Conservation (phyloP, 2,329 filamentous ascomycete genomes). For the Ploettnerulaceae sp. region DNA sequence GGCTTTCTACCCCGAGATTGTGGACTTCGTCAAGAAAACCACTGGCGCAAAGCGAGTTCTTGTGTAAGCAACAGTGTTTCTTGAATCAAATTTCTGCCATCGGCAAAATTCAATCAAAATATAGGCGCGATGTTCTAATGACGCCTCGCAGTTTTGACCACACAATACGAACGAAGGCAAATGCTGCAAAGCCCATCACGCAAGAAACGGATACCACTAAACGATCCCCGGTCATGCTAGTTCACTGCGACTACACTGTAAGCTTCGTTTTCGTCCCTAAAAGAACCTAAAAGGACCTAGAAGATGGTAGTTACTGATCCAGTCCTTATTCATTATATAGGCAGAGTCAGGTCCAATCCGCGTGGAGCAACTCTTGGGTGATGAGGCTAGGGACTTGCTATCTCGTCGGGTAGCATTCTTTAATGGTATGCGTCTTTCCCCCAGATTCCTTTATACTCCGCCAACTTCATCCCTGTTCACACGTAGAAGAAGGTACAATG, state of each 20-base stretch:
- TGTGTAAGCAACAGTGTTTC: background rate
- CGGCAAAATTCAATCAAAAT: no score
- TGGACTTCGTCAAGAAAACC: conserved; percentile 15
- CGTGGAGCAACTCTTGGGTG: conserved; percentile 11
- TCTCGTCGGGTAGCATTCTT: conserved; percentile 19
- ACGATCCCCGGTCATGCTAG: no score
- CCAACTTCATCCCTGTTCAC: background rate
- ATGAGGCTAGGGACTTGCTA: conserved; percentile 13
- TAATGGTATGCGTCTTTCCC: conserved; percentile 1
- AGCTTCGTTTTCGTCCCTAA: no score
- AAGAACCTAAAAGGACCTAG: no score
- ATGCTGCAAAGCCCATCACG: no score
- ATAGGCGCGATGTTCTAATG: no score
- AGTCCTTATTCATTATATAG: no score
- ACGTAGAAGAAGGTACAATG: background rate
- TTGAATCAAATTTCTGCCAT: background rate
- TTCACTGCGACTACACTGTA: no score
- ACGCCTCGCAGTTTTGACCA: no score
- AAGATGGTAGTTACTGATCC: no score
- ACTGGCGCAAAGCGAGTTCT: conserved; percentile 15
- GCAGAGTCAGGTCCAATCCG: conserved; percentile 10
- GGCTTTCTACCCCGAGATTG: conserved; percentile 18
- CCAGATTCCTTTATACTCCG: background rate
- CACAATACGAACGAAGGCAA: no score
- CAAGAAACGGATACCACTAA: no score